Evolutionary conservation across 495 filamentous ascomycete genomes (phyloP).

Genomic region (Rostrohypoxylon terebratum): DNA sequence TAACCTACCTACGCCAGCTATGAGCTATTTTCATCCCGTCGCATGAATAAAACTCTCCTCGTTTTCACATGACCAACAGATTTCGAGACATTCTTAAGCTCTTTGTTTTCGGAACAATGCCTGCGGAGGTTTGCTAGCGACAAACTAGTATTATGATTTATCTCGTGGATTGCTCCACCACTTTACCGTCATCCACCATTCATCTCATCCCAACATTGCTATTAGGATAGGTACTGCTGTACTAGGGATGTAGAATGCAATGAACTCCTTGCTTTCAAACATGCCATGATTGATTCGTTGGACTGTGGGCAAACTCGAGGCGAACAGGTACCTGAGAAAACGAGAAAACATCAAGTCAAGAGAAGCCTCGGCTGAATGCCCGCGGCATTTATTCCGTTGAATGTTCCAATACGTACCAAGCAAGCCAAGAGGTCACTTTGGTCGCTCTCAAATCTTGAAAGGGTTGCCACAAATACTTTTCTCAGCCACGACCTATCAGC

Average conservation of each 20-base stretch:
- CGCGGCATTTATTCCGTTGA: constrained; percentile 7
- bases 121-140: neutral
- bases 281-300: neutral
- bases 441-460: neutral
- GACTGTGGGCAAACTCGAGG: neutral
- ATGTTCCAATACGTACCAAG: neutral
- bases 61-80: neutral
- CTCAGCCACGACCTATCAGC: constrained; percentile 26
- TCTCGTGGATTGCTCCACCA: neutral
- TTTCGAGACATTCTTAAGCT: neutral
- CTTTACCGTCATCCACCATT: neutral
- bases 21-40: neutral
- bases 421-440: neutral
- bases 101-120: neutral
- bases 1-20: constrained; percentile 8
- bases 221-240: neutral
- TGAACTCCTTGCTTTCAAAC: neutral
- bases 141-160: constrained; percentile 1
- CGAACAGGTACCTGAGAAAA: neutral
- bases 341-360: neutral
- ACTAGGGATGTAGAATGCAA: neutral
- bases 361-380: constrained; percentile 10
- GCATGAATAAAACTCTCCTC: neutral
- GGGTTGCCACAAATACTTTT: neutral
- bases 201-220: neutral